phyloP scores from a whole-genome alignment of 2,329 filamentous ascomycete species.

The Aspergillus amoenus region DNA sequence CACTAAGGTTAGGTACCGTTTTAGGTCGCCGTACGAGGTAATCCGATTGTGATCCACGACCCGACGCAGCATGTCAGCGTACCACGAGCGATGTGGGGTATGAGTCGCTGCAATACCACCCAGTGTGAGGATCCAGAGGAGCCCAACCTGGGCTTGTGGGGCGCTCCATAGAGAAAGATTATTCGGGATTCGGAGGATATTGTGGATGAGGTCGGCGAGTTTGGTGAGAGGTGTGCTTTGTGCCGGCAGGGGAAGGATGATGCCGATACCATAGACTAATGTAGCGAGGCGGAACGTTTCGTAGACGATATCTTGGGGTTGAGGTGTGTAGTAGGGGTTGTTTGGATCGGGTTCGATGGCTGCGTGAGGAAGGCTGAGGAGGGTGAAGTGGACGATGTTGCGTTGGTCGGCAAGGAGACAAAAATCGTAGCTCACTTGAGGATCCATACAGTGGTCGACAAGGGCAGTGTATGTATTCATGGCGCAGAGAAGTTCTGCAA shows the following conservation, averaged over 20 bases:
- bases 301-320: constrained; percentile 28
- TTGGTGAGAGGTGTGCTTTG: constrained; percentile 35
- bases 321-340: constrained; percentile 15
- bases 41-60: constrained; percentile 21
- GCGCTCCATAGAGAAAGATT: constrained; percentile 27
- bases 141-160: constrained; percentile 20
- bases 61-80: constrained; percentile 26
- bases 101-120: constrained; percentile 40
- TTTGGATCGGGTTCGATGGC: constrained; percentile 15
- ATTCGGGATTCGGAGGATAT: constrained; percentile 23
- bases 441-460: constrained; percentile 24
- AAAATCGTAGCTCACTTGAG: constrained; percentile 17
- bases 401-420: constrained; percentile 37
- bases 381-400: constrained; percentile 39
- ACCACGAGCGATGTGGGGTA: constrained; percentile 34
- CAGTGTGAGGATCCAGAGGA: constrained; percentile 39
- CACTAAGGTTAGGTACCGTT: constrained; percentile 24
- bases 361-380: constrained; percentile 32
- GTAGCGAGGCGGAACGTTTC: constrained; percentile 37
- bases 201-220: constrained; percentile 28
- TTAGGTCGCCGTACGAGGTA: constrained; percentile 27
- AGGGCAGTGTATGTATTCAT: constrained; percentile 32
- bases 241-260: constrained; percentile 41
- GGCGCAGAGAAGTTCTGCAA: constrained; percentile 30
- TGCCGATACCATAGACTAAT: constrained; percentile 38